phyloP scores from a whole-genome alignment of 495 filamentous ascomycete species.

The Hyaloscypha finlandica region DNA sequence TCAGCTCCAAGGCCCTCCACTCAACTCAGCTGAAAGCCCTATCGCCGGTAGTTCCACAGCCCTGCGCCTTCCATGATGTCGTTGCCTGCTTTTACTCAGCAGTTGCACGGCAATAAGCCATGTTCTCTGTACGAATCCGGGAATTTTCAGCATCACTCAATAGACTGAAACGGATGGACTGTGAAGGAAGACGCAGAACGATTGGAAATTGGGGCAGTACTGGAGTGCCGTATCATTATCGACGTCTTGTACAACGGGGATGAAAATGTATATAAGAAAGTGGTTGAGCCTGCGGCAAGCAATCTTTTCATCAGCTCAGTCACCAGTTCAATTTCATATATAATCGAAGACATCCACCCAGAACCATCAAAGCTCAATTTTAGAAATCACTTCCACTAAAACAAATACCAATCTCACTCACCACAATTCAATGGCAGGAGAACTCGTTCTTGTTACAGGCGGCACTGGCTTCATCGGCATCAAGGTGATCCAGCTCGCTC shows the following conservation, averaged over 20 bases:
- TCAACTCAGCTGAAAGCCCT: background rate
- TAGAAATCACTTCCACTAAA: background rate
- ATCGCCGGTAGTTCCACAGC: background rate
- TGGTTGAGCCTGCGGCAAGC: background rate
- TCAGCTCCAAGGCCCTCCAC: background rate
- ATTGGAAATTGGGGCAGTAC: background rate
- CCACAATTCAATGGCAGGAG: slow-evolving; percentile 1
- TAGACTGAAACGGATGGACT: background rate
- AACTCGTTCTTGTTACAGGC: slow-evolving; percentile 35
- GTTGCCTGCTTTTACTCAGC: background rate
- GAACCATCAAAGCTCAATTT: too few species aligned
- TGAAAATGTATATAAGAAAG: background rate
- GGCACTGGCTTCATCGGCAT: slow-evolving; percentile 28
- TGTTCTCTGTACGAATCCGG: background rate
- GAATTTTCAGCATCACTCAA: background rate
- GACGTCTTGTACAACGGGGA: background rate
- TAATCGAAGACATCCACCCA: background rate
- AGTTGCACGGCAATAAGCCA: background rate
- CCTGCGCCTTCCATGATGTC: background rate
- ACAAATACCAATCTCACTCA: background rate
- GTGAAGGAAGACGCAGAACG: background rate
- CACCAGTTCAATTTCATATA: background rate
- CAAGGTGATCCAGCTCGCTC: slow-evolving; percentile 37
- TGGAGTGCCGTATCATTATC: background rate
- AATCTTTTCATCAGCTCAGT: background rate